These are phyloP conservation scores for Capsicum baccatum DNA, from an alignment of 257 asterid genomes.

Conservation along the genomic window DNA sequence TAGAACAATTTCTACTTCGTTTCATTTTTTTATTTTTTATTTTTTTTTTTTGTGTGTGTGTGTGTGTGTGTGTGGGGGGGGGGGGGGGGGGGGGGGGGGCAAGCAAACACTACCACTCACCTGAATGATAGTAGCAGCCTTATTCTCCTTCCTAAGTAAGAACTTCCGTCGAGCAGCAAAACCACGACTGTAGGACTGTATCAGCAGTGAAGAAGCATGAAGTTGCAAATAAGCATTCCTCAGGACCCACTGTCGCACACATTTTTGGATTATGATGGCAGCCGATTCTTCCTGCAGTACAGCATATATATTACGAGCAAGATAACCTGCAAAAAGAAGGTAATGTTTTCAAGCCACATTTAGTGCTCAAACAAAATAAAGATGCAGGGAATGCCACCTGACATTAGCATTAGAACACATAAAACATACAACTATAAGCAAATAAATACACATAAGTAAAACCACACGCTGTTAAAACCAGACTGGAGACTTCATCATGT, in stretches of 20 bases:
- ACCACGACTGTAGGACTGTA: slow-evolving; percentile 84
- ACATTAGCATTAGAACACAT: slow-evolving; percentile 8
- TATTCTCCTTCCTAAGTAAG: slow-evolving; percentile 59
- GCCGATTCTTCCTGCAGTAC: slow-evolving; percentile 69
- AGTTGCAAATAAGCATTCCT: slow-evolving; percentile 72
- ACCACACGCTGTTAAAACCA: neutral
- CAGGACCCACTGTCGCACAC: slow-evolving; percentile 59
- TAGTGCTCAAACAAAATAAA: neutral
- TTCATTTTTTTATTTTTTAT: too few relatives aligned
- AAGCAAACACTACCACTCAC: slow-evolving; percentile 34
- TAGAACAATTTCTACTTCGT: neutral
- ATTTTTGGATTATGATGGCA: slow-evolving; percentile 70
- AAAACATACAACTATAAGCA: slow-evolving; percentile 12
- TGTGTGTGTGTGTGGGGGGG: too few relatives aligned
- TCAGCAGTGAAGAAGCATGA: slow-evolving; percentile 52
- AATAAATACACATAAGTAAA: neutral
- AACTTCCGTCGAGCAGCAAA: slow-evolving; percentile 67
- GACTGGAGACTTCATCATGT: neutral
- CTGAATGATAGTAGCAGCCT: slow-evolving; percentile 90
- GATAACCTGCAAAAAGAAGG: slow-evolving; percentile 61
- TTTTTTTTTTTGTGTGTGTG: too few relatives aligned
- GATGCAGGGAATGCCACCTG: slow-evolving; percentile 20
- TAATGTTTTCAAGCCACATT: slow-evolving; percentile 18
- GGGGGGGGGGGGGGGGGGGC: too few relatives aligned
- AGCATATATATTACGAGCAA: slow-evolving; percentile 60